phyloP scores from a whole-genome alignment of 768 basidiomycete species.

The button mushroom (Agaricus bisporus) region DNA sequence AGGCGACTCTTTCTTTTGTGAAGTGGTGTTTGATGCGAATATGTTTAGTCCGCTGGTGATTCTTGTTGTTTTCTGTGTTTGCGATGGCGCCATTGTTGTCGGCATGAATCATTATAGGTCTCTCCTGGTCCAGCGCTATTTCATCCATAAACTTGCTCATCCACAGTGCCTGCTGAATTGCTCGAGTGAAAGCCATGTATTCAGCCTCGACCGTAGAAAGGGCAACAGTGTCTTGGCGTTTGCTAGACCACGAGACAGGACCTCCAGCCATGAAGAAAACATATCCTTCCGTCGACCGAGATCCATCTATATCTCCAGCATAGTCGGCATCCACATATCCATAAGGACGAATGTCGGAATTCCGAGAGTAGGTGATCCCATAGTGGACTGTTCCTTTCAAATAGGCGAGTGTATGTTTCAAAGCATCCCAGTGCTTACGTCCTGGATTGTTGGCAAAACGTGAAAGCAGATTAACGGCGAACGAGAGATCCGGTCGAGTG shows the following conservation, averaged over 20 bases:
- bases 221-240: constrained; percentile 19
- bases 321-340: constrained; percentile 15
- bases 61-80: constrained; percentile 16
- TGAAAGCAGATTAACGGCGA: constrained; percentile 21
- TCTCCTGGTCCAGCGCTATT: no score
- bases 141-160: no score
- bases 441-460: constrained; percentile 11
- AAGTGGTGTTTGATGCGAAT: constrained; percentile 30
- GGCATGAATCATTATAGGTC: constrained; percentile 6
- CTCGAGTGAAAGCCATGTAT: constrained; percentile 13
- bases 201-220: constrained; percentile 15
- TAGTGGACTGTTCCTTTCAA: constrained; percentile 10
- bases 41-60: constrained; percentile 29
- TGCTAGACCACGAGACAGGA: constrained; percentile 23
- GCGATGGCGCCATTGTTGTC: constrained; percentile 22
- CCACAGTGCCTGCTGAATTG: no score
- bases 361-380: not conserved
- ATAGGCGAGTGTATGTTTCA: constrained; percentile 19
- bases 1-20: constrained; percentile 18
- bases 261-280: constrained; percentile 19
- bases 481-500: constrained; percentile 18
- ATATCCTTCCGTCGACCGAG: constrained; percentile 20
- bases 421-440: constrained; percentile 23
- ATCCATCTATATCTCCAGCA: constrained; percentile 16
- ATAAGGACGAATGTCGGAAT: constrained; percentile 6